A percentile compares a stretch with the other conserved stretches of the same genome.
Conservation (phyloP, 2,329 filamentous ascomycete genomes). For the Xylariaceae sp. region DNA sequence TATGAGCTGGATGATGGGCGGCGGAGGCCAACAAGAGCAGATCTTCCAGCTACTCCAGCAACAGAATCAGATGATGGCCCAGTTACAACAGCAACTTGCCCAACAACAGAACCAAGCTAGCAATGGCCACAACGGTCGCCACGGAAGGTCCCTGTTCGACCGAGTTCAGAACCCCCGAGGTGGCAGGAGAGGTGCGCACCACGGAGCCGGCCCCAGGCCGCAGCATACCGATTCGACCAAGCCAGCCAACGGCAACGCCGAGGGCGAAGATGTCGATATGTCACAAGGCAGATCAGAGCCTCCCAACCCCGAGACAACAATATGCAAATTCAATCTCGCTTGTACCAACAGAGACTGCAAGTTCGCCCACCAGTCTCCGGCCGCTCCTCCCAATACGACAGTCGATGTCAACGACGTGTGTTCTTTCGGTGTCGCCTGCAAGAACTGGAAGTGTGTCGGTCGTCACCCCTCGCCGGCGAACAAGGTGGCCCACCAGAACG, state of each 20-base stretch:
- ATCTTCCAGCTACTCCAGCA: slow-evolving; percentile 77
- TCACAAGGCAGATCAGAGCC: slow-evolving; percentile 46
- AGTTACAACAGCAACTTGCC: slow-evolving; percentile 60
- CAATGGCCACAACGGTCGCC: slow-evolving; percentile 38
- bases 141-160: slow-evolving; percentile 65
- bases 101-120: slow-evolving; percentile 43
- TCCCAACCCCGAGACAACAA: slow-evolving; percentile 55
- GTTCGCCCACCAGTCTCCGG: slow-evolving; percentile 91
- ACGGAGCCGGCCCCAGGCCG: slow-evolving; percentile 35
- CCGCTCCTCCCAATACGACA: slow-evolving; percentile 68
- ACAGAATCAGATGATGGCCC: slow-evolving; percentile 79
- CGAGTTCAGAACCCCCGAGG: slow-evolving; percentile 57
- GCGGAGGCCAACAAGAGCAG: slow-evolving; percentile 62
- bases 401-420: slow-evolving; percentile 79
- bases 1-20: slow-evolving; percentile 45
- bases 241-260: slow-evolving; percentile 32
- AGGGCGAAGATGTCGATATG: slow-evolving; percentile 61
- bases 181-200: slow-evolving; percentile 44
- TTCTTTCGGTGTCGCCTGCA: slow-evolving; percentile 83
- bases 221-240: slow-evolving; percentile 31
- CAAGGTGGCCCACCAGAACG: slow-evolving; percentile 69
- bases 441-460: slow-evolving; percentile 88
- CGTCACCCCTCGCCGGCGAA: slow-evolving; percentile 89
- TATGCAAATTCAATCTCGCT: slow-evolving; percentile 84
- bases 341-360: slow-evolving; percentile 88